These are phyloP conservation scores for Calcarisporium arbuscula DNA, from an alignment of 2,329 filamentous ascomycete genomes.

Conservation along the genomic window DNA sequence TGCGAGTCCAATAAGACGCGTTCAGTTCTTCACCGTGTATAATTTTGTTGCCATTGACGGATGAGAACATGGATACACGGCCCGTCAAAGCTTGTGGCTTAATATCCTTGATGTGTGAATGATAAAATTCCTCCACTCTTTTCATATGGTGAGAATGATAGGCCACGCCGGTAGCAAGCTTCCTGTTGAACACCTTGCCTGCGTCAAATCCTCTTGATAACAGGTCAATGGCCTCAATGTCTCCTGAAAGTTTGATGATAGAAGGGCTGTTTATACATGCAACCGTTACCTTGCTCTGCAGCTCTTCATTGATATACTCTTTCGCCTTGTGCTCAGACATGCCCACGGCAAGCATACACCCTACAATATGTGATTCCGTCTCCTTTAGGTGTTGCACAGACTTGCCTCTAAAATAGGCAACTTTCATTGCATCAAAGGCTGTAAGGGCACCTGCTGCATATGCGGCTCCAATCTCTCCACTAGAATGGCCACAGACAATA, in stretches of 20 bases:
- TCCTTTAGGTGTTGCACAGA: conserved; percentile 4
- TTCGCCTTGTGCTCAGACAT: conserved; percentile 7
- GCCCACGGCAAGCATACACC: conserved; percentile 7
- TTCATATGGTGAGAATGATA: conserved; percentile 29
- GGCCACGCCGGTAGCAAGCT: conserved; percentile 37
- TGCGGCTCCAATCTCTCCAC: conserved; percentile 34
- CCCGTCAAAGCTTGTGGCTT: conserved; percentile 18
- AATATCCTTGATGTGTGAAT: conserved; percentile 18
- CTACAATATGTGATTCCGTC: conserved; percentile 2
- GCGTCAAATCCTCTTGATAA: conserved; percentile 26
- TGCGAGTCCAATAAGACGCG: conserved; percentile 7
- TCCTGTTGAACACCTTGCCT: conserved; percentile 34
- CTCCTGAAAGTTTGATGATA: conserved; percentile 10
- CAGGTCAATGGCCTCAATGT: conserved; percentile 24
- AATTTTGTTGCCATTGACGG: conserved; percentile 4
- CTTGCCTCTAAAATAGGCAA: conserved; percentile 9
- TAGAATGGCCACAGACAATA: conserved; percentile 29
- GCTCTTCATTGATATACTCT: conserved; percentile 1
- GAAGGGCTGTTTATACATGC: conserved; percentile 10
- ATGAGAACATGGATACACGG: conserved; percentile 10
- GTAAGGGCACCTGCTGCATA: conserved; percentile 19
- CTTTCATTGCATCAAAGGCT: conserved; percentile 19
- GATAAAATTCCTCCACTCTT: conserved; percentile 15
- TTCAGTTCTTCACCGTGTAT: conserved; percentile 6
- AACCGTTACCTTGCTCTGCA: conserved; percentile 9